phyloP scores from a whole-genome alignment of 1,284 basidiomycete species.

The Anthracocystis panici-leucophaei region DNA sequence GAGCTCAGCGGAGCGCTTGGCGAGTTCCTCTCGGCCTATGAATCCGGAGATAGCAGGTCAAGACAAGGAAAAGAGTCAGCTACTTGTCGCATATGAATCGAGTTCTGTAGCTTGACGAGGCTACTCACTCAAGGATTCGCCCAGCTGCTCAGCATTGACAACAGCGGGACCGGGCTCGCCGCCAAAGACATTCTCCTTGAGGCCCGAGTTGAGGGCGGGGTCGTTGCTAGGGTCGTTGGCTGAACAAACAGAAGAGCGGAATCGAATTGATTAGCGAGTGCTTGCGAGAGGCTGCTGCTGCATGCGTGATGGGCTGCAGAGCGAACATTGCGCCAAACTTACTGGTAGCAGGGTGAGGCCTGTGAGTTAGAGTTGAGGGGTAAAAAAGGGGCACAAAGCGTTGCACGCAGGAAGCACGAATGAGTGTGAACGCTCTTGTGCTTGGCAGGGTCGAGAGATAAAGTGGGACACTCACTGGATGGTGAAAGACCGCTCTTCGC shows the following conservation, averaged over 20 bases:
- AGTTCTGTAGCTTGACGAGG: background rate
- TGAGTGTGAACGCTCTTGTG: slow-evolving; percentile 3
- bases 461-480: slow-evolving; percentile 47
- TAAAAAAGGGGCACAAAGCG: background rate
- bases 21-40: slow-evolving; percentile 50
- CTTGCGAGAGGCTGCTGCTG: background rate
- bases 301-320: background rate
- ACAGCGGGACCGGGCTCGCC: slow-evolving; percentile 47
- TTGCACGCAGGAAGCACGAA: background rate
- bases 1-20: slow-evolving; percentile 59
- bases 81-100: background rate
- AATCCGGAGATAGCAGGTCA: background rate
- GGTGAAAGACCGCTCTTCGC: slow-evolving; percentile 56
- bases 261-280: slow-evolving; percentile 5
- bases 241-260: background rate
- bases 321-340: slow-evolving; percentile 9
- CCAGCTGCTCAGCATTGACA: slow-evolving; percentile 38
- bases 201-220: slow-evolving; percentile 45
- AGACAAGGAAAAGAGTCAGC: background rate
- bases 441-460: background rate
- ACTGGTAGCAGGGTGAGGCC: slow-evolving; percentile 58
- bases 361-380: slow-evolving; percentile 1
- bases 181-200: slow-evolving; percentile 35
- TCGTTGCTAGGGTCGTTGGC: slow-evolving; percentile 57
- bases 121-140: slow-evolving; percentile 45